Base-by-base conservation (phyloP, 768 basidiomycete species). In the Serendipita vermifera region DNA sequence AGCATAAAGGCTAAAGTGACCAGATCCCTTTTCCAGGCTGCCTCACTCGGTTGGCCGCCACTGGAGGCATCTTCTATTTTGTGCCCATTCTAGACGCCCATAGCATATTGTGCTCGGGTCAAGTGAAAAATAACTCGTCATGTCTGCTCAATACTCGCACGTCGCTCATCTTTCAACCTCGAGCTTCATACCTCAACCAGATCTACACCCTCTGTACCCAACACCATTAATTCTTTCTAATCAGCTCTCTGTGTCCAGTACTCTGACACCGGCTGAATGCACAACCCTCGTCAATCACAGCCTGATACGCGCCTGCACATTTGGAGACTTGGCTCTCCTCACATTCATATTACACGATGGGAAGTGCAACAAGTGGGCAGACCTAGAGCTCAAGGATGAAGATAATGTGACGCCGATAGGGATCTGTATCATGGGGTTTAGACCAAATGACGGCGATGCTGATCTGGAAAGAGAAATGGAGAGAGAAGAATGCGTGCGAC, bases 401-500 rank as follows among this genome's bases (percentile, higher is more conserved):
- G 91, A 97, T 60, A 89, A 88, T 11, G 73, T 90, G 40, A 82
- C 85, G 24, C 26, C 32, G 46, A 29, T 51, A 9, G 32, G 46
- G n/a, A 7, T 31, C 7, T 51, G 46, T 31, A 51, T 51, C 7
- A 22, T 29, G n/a, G 46, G 46, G 15, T 51, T 51, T 29, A 5
- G 46, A 1, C 24, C 24, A 51, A 31, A 24, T 31, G 46, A 51
- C 9, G 46, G 7, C 5, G 46, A 31, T 4, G 32, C 26, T 31
- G 35, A 36, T 36, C 24, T 51, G 17, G 88, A 90, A 60, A 78
- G 85, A 57, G 85, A 90, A 57, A 78, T 93, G 39, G 93, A 97
- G 64, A 77, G 87, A 60, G 92, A 96, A 68, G 91, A 96, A 67
- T 87, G 85, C 62, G 84, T 92, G 5, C 75, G 90, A 57, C 70